Conservation (phyloP, 257 asterid species). For the Asclepias syriaca region DNA sequence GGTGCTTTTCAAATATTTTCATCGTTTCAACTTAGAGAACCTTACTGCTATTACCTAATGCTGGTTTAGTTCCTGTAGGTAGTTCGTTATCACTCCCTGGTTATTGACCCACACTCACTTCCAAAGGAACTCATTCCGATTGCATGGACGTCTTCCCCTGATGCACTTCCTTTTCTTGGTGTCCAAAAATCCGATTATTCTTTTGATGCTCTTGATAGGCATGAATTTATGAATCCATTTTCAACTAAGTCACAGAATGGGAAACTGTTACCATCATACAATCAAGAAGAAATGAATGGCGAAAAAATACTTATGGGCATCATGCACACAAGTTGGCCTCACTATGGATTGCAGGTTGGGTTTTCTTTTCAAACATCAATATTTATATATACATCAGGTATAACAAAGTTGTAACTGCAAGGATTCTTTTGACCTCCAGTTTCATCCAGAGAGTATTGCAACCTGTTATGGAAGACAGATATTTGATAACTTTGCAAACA, state of each 20-base stretch:
- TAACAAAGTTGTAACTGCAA: constrained; percentile 12
- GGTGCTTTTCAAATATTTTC: neutral
- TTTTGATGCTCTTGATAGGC: constrained; percentile 34
- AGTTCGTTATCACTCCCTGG: constrained; percentile 94
- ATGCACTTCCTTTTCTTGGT: constrained; percentile 56
- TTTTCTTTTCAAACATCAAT: constrained; percentile 9
- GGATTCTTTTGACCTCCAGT: constrained; percentile 39
- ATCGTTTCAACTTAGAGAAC: neutral
- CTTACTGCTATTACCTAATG: neutral
- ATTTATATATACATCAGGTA: neutral
- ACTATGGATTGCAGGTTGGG: constrained; percentile 88
- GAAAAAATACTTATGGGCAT: constrained; percentile 82
- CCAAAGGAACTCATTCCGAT: constrained; percentile 86
- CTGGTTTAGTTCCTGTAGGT: constrained; percentile 40
- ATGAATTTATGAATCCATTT: constrained; percentile 24
- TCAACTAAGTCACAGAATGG: constrained; percentile 27
- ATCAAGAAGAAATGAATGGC: constrained; percentile 30
- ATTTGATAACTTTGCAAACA: constrained; percentile 76
- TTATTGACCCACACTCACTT: constrained; percentile 74
- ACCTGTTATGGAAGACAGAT: constrained; percentile 77
- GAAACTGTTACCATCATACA: constrained; percentile 29
- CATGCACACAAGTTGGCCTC: constrained; percentile 89
- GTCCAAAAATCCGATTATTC: constrained; percentile 27
- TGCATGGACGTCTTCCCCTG: constrained; percentile 79
- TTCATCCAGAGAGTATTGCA: constrained; percentile 96